Evolutionary conservation across 202 grass and related monocot genomes (phyloP), one percentile per base, ranked within the genome.

Genomic region (Carex sylvatica): DNA sequence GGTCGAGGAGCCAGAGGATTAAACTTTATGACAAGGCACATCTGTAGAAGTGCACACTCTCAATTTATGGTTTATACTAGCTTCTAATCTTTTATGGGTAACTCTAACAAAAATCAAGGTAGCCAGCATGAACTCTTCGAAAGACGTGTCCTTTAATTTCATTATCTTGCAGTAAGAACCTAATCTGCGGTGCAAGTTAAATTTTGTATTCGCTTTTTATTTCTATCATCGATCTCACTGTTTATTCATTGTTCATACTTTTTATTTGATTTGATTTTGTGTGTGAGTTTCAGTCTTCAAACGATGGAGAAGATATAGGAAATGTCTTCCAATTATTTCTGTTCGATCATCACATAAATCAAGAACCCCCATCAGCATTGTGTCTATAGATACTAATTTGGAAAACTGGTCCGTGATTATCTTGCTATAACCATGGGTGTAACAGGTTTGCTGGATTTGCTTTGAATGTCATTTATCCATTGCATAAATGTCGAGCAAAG

Each of bases 91-190:
- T 42, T 8, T 42, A 42, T 42, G 38, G 38, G 6, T 42, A 8
- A 6, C 38, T 42, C 38, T 42, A 42, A 6, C 5, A 8, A 42
- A 42, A 42, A 42, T 42, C 6, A 0, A 42, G 5, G 38, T 42
- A 42, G 38, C 38, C 38, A 42, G 38, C 38, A 42, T 6, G 38
- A 42, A 42, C 38, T 42, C 38, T 42, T 42, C 6, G 38, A 42
- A 42, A 42, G 0, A 42, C 56, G 46, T 12, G 42, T 66, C 46
- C 87, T 92, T 38, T 75, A 82, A 52, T 87, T 78, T 42, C 23
- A 67, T 18, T 92, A 92, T 56, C 63, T 86, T 16, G 31, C 33
- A n/a, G 68, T 89, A 89, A 77, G 87, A 78, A 51, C 33, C 59
- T 14, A 36, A 73, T 92, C 24, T 86, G 54, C 28, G 82, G 87